Evolutionary conservation across 805 yeast species (phyloP), one percentile per base, ranked within the genome.

Genomic region (Cyberlindnera mississippiensis): DNA sequence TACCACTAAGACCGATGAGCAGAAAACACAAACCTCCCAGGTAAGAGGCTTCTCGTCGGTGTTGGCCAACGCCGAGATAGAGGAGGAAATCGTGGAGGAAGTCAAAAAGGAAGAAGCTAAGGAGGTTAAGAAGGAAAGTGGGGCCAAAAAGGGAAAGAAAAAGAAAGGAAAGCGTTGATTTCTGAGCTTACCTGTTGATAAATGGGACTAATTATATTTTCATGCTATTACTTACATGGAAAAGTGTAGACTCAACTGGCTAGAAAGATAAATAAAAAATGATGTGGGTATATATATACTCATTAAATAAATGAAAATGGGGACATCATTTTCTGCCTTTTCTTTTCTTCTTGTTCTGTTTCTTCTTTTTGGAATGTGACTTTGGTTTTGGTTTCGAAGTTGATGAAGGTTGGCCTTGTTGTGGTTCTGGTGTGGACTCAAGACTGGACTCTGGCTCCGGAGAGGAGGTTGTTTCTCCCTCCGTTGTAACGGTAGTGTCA

Each of bases 151-250:
- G 43, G 34, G 44, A 17, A 55, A 52, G 40, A 55, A 55, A 48
- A 53, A 55, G 53, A 56, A 56, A 37, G 50, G 55, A 17, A 56
- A 56, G 27, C 52, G 51, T 36, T 51, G 30, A 41, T 10, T n/a
- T n/a, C n/a, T n/a, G n/a, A n/a, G n/a, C n/a, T n/a, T n/a, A n/a
- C n/a, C n/a, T n/a, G n/a, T n/a, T n/a, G n/a, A n/a, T n/a, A n/a
- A n/a, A n/a, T n/a, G n/a, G n/a, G n/a, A n/a, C n/a, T n/a, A n/a
- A n/a, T n/a, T n/a, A n/a, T n/a, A n/a, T n/a, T n/a, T n/a, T n/a
- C n/a, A n/a, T n/a, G n/a, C n/a, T n/a, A n/a, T n/a, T n/a, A n/a
- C n/a, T n/a, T n/a, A n/a, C n/a, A n/a, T n/a, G n/a, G n/a, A n/a
- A n/a, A n/a, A n/a, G n/a, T n/a, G n/a, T n/a, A n/a, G n/a, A n/a